Conservation (phyloP, 306 rosid genomes). For the Boehmeria nivea region DNA sequence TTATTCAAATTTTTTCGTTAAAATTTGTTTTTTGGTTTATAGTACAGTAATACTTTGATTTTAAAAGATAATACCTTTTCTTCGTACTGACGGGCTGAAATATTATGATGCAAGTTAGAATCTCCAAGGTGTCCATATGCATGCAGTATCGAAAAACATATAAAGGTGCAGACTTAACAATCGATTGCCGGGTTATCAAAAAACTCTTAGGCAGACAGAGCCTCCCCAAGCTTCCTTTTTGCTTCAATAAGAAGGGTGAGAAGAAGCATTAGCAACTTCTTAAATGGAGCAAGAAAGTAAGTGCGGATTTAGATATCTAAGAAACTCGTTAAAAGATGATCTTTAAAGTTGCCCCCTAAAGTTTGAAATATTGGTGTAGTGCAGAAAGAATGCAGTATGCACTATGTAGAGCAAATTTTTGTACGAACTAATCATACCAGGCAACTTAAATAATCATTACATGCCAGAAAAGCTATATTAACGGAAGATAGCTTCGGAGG, state of each 20-base stretch:
- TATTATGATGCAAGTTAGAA: slow-evolving; percentile 82
- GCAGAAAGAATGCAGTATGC: too few species aligned
- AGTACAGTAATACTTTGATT: slow-evolving; percentile 13
- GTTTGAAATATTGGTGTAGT: too few species aligned
- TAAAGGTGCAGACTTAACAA: slow-evolving; percentile 40
- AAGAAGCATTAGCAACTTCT: slow-evolving; percentile 12
- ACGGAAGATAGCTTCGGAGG: slow-evolving; percentile 80
- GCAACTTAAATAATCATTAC: slow-evolving; percentile 73
- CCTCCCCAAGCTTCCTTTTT: slow-evolving; percentile 85
- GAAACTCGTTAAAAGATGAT: too few species aligned
- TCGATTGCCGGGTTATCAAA: slow-evolving; percentile 67
- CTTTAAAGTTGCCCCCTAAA: too few species aligned
- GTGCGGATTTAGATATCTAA: too few species aligned
- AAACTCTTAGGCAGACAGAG: slow-evolving; percentile 93
- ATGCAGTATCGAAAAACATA: too few species aligned
- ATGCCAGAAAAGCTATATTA: slow-evolving; percentile 81
- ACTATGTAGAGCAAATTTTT: too few species aligned
- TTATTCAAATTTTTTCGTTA: too few species aligned
- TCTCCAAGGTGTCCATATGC: slow-evolving; percentile 98
- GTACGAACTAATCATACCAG: slow-evolving; percentile 49
- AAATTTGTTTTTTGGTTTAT: too few species aligned
- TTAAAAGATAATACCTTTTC: slow-evolving; percentile 45
- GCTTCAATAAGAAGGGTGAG: slow-evolving; percentile 71
- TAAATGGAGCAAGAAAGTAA: slow-evolving; percentile 3
- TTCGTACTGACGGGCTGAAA: slow-evolving; percentile 67